A percentile compares a stretch with the other conserved stretches of the same genome.
Conservation (phyloP, 805 yeast species). For the Lipomyces starkeyi region DNA sequence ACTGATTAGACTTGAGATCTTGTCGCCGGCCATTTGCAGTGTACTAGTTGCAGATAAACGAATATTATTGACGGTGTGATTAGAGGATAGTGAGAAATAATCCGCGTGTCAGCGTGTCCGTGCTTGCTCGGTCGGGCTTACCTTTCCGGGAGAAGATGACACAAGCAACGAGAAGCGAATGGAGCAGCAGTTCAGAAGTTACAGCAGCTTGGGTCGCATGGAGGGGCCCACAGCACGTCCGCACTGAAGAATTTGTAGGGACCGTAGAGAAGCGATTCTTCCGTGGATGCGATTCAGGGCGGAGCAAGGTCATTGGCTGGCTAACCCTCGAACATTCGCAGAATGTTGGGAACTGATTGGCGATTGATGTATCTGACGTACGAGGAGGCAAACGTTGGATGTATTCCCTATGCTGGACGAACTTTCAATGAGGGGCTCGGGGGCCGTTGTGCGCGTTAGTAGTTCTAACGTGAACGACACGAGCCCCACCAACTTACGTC, state of each 20-base stretch:
- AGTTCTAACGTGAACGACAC: no score
- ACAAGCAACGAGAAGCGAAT: neutral
- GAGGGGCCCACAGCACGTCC: neutral
- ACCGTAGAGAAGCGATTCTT: neutral
- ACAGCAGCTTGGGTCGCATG: neutral
- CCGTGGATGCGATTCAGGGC: neutral
- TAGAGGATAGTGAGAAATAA: neutral
- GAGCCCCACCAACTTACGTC: no score
- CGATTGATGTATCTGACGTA: neutral
- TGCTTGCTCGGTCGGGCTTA: neutral
- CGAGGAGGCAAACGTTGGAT: neutral
- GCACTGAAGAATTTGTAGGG: neutral
- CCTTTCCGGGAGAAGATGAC: neutral
- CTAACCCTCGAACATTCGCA: neutral
- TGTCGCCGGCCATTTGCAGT: slow-evolving; percentile 13
- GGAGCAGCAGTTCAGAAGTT: neutral
- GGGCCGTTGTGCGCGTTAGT: no score
- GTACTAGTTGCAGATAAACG: neutral
- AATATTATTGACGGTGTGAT: neutral
- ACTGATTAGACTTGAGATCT: slow-evolving; percentile 17
- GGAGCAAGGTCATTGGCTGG: neutral
- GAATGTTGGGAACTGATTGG: neutral
- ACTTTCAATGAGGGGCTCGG: no score
- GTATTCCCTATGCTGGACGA: neutral
- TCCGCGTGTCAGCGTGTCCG: neutral